Percentiles rank a stretch among this genome's conserved stretches.
These are phyloP conservation scores for Harrya chromipes DNA, from an alignment of 768 basidiomycete species.

Conservation along the genomic window DNA sequence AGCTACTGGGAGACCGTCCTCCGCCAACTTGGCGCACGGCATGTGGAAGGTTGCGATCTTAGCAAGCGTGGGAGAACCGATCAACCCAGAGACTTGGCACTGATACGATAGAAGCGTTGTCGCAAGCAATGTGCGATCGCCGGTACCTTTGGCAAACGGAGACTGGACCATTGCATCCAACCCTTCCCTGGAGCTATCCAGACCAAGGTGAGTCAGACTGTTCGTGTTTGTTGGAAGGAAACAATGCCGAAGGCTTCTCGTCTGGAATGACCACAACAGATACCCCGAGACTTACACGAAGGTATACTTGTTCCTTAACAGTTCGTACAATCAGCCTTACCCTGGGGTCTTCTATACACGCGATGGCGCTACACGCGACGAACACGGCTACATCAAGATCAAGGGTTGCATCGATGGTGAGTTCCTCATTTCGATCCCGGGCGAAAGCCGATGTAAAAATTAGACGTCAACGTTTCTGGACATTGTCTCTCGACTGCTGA, in stretches of 20 bases:
- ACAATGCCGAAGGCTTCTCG: conserved; percentile 89
- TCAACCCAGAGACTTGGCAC: conserved; percentile 98
- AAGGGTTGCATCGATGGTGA: conserved; percentile 92
- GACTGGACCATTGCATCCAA: conserved; percentile 90
- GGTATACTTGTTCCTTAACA: conserved; percentile 21
- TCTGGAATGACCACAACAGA: conserved; percentile 89
- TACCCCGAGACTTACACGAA: conserved; percentile 77
- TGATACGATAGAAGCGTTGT: conserved; percentile 97
- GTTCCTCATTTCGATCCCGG: conserved; percentile 1
- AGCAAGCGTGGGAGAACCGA: conserved; percentile 91
- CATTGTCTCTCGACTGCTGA: conserved; percentile 74
- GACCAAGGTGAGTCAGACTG: conserved; percentile 56
- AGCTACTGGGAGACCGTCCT: conserved; percentile 97
- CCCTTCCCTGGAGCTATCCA: conserved; percentile 95
- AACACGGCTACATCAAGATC: conserved; percentile 98
- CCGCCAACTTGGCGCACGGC: conserved; percentile 79
- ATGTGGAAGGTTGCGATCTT: conserved; percentile 82
- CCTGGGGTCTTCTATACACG: conserved; percentile 94
- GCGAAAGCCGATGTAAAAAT: too few species aligned
- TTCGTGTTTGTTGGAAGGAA: conserved; percentile 44
- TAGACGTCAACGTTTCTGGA: too few species aligned
- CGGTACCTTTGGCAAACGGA: conserved; percentile 99
- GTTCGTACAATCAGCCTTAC: conserved; percentile 57
- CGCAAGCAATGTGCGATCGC: conserved; percentile 86
- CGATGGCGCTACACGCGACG: conserved; percentile 92